Base-by-base conservation (phyloP, 805 yeast genomes). In the Barnettozyma wickerhamii region DNA sequence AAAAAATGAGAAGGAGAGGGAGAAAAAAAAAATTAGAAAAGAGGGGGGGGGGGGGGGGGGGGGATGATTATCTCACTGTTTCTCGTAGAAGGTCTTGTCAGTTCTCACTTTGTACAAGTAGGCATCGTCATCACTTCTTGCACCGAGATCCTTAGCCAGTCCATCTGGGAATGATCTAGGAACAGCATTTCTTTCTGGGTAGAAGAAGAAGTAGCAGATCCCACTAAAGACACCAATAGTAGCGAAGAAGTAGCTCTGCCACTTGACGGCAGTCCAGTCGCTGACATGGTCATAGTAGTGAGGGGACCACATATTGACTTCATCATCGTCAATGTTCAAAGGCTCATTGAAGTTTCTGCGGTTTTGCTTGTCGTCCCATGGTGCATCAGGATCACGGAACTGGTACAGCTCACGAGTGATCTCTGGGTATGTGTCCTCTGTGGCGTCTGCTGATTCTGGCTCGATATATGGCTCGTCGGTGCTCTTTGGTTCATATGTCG, bases 261-360 rank as follows among this genome's bases (percentile, higher is more conserved):
- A 77, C 51, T 63, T 71, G 39, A 79, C 60, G 1, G 95, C 95
- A 24, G 75, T 72, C 34, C 62, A 57, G 62, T 84, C 82, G 30
- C 74, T 65, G 26, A 79, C 83, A 29, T 68, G 60, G 51, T 79
- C 78, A 59, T 70, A 77, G 56, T 79, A 74, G 56, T 86, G 95
- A 10, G 95, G 93, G 7, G 95, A 76, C 95, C 95, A 86, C 71
- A 84, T 73, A 61, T 86, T 90, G 56, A 80, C 70, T 61, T 76
- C 66, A 56, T 86, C 95, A 50, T 81, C 84, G 53, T 80, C 77
- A 41, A 79, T 77, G 59, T 79, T 80, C 49, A 85, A 61, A 21
- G 88, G 85, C 47, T 86, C 89, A 49, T 77, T 74, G 49, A 75
- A 69, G 68, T 86, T 85, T 65, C 95, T 79, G 67, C 91, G 76